Evolutionary conservation across 495 filamentous ascomycete genomes (phyloP), one percentile per base, ranked within the genome.

Genomic region (Aspergillus incahuasiensis): DNA sequence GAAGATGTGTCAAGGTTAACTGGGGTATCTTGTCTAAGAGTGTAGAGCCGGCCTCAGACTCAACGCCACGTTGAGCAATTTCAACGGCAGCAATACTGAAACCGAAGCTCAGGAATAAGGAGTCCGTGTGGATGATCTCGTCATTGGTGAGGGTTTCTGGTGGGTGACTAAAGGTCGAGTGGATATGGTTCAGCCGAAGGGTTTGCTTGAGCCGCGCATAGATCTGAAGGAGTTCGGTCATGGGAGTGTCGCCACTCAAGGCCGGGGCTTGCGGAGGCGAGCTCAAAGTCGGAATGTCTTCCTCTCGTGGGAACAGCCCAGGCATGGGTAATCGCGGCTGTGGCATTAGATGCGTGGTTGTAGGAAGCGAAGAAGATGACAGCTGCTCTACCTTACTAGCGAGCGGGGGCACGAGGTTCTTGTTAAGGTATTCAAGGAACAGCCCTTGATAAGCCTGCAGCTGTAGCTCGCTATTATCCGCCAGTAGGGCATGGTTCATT

Each of bases 81-180:
- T 99, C 94, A 6, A 88, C 84, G 0, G 90, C 85, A 2, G 92
- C 83, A 48, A 99, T 92, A n/a, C 92, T 91, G 69, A 81, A 90
- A 0, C 91, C 94, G 16, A 97, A 84, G 40, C 85, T 81, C 45
- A 76, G 77, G 32, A 89, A 85, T 40, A 97, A 65, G 0, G 83
- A 82, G 60, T 92, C 87, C 8, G 82, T 86, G 38, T 81, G 75
- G 5, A 78, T 74, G 35, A 91, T 66, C 30, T 83, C 79, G 38
- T 82, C 77, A 44, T 60, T 64, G 51, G 59, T 60, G 1, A 69
- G 64, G 1, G 64, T 65, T 5, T 77, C 73, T 11, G 72, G 64
- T 6, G 64, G 66, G 56, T 75, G 73, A 40, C 62, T 65, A 61
- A 78, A 78, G 59, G 72, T 74, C 9, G 82, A 76, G 43, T 63